phyloP scores from a whole-genome alignment of 2,329 filamentous ascomycete genomes.

The Ophiosphaerella narmari region DNA sequence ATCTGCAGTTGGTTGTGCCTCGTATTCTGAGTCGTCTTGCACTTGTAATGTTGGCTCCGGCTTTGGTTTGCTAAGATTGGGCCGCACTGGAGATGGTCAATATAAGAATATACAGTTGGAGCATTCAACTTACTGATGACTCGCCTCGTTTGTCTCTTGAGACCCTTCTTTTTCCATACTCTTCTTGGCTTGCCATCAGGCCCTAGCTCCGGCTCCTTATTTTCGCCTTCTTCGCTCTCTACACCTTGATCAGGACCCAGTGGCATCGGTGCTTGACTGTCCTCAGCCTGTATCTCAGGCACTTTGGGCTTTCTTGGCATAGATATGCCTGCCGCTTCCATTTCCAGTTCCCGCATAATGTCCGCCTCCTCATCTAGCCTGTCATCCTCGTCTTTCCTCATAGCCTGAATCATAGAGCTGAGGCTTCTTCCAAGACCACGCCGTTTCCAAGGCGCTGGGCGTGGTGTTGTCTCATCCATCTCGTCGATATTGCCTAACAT shows the following conservation, averaged over 20 bases:
- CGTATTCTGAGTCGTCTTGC: conserved; percentile 35
- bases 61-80: conserved; percentile 49
- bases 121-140: conserved; percentile 57
- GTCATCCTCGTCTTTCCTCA: conserved; percentile 62
- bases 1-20: conserved; percentile 34
- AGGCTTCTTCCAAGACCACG: conserved; percentile 66
- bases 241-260: conserved; percentile 51
- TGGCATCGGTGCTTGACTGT: conserved; percentile 51
- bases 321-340: conserved; percentile 40
- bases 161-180: conserved; percentile 80
- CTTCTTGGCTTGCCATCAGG: conserved; percentile 64
- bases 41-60: conserved; percentile 38
- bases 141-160: conserved; percentile 75
- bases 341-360: conserved; percentile 72
- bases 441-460: conserved; percentile 50
- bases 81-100: conserved; percentile 46
- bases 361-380: conserved; percentile 73
- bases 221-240: conserved; percentile 65
- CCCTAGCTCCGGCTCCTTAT: conserved; percentile 49
- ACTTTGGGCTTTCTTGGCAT: conserved; percentile 31
- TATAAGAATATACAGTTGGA: not conserved
- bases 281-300: conserved; percentile 46
- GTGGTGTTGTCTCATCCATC: conserved; percentile 47
- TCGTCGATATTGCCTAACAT: conserved; percentile 62
- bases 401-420: conserved; percentile 72